Evolutionary conservation across 2,329 filamentous ascomycete genomes (phyloP).

Genomic region (Alternaria metachromatica): DNA sequence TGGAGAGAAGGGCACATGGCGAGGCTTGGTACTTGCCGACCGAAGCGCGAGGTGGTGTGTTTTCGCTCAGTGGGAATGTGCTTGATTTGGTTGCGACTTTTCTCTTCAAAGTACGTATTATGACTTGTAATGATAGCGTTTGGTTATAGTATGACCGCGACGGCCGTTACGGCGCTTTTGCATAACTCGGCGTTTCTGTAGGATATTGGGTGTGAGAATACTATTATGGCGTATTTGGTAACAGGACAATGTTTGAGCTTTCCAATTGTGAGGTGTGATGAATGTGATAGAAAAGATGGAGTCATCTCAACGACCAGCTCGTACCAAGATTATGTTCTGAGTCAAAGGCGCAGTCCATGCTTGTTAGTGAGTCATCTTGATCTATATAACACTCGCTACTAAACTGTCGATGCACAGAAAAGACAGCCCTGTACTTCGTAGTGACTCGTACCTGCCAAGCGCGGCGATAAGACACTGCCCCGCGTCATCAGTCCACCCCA

Average conservation of each 20-base stretch:
- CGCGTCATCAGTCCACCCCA: constrained; percentile 5
- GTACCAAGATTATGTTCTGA: not conserved
- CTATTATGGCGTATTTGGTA: constrained; percentile 6
- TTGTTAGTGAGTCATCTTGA: not conserved
- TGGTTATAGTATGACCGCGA: constrained; percentile 9
- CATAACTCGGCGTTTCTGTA: constrained; percentile 24
- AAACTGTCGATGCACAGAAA: not conserved
- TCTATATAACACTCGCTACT: not conserved
- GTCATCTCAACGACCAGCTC: not conserved
- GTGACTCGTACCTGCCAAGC: constrained; percentile 14
- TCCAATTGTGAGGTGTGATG: not conserved
- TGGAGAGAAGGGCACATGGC: constrained; percentile 80
- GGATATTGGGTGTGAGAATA: constrained; percentile 9
- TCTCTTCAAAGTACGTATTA: constrained; percentile 1
- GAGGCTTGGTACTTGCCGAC: constrained; percentile 81
- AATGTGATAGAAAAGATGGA: not conserved
- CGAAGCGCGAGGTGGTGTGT: constrained; percentile 87
- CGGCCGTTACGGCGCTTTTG: constrained; percentile 1
- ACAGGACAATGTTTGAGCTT: not conserved
- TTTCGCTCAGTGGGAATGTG: constrained; percentile 78
- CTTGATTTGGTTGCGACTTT: constrained; percentile 10
- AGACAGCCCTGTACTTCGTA: not conserved
- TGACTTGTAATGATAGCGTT: constrained; percentile 31
- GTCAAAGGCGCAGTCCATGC: not conserved
- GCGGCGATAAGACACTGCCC: constrained; percentile 4